Evolutionary conservation across 192 early-diverging fungal genomes (phyloP).

Genomic region (Chytriomyces sp.): DNA sequence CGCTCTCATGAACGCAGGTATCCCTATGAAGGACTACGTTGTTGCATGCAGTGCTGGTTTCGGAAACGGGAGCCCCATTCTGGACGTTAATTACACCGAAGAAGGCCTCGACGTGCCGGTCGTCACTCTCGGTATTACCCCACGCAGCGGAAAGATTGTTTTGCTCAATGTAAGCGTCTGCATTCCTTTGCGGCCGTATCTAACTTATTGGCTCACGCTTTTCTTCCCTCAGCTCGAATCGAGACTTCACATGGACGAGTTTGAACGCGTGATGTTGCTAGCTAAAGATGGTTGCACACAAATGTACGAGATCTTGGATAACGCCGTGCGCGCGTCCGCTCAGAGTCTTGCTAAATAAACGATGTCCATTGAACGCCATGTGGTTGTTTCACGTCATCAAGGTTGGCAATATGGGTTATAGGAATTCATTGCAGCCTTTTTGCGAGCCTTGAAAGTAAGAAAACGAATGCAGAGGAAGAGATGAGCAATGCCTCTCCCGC

Average conservation of each 20-base stretch:
- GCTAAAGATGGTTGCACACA: slow-evolving; percentile 72
- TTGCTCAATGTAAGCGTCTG: slow-evolving; percentile 63
- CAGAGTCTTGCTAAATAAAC: slow-evolving; percentile 4
- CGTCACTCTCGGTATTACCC: slow-evolving; percentile 83
- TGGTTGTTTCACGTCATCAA: too few relatives aligned
- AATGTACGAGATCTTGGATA: slow-evolving; percentile 64
- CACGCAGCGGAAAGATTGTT: slow-evolving; percentile 80
- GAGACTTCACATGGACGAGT: slow-evolving; percentile 78
- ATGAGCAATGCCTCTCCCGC: not conserved
- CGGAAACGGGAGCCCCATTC: slow-evolving; percentile 71
- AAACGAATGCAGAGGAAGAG: too few relatives aligned
- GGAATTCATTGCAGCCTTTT: too few relatives aligned
- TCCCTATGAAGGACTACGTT: slow-evolving; percentile 82
- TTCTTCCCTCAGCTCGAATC: slow-evolving; percentile 72
- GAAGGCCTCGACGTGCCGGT: slow-evolving; percentile 86
- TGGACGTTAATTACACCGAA: slow-evolving; percentile 87
- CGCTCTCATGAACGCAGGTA: slow-evolving; percentile 79
- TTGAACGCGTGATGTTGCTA: slow-evolving; percentile 64
- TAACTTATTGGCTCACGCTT: not conserved
- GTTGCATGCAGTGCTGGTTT: slow-evolving; percentile 75
- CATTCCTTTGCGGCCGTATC: not conserved
- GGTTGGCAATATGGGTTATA: too few relatives aligned
- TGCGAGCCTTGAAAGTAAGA: too few relatives aligned
- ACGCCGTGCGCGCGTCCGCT: slow-evolving; percentile 46
- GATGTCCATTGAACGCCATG: too few relatives aligned